Evolutionary conservation across 1,284 basidiomycete genomes (phyloP).

Genomic region (Athelia sp.): DNA sequence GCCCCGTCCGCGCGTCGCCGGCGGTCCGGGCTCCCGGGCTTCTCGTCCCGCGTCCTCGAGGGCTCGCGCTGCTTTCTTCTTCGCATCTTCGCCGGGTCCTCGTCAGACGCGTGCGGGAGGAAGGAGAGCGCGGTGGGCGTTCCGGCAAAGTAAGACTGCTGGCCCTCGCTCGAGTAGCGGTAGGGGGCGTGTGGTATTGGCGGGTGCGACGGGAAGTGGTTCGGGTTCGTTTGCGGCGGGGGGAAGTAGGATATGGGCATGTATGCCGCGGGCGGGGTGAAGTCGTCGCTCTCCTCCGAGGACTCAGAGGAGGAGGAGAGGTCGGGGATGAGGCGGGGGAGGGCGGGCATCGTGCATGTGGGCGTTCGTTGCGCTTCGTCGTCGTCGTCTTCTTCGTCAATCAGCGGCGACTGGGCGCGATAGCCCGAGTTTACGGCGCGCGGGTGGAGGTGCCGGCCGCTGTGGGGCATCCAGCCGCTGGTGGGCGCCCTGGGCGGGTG

Average conservation of each 20-base stretch:
- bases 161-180: background rate
- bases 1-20: background rate
- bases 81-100: background rate
- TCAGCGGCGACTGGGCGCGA: conserved; percentile 4
- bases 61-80: background rate
- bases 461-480: conserved; percentile 12
- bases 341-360: conserved; percentile 14
- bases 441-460: conserved; percentile 42
- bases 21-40: background rate
- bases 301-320: conserved; percentile 48
- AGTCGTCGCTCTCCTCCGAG: conserved; percentile 51
- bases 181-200: background rate
- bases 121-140: background rate
- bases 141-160: background rate
- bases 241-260: background rate
- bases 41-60: background rate
- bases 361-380: conserved; percentile 9
- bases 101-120: background rate
- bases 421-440: conserved; percentile 25
- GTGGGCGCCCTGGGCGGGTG: conserved; percentile 7
- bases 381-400: conserved; percentile 2
- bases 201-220: background rate
- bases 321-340: conserved; percentile 53
- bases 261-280: conserved; percentile 13
- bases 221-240: background rate